A percentile compares a stretch with the other conserved stretches of the same genome.
phyloP scores from a whole-genome alignment of 495 filamentous ascomycete genomes.

The Neurospora intermedia region DNA sequence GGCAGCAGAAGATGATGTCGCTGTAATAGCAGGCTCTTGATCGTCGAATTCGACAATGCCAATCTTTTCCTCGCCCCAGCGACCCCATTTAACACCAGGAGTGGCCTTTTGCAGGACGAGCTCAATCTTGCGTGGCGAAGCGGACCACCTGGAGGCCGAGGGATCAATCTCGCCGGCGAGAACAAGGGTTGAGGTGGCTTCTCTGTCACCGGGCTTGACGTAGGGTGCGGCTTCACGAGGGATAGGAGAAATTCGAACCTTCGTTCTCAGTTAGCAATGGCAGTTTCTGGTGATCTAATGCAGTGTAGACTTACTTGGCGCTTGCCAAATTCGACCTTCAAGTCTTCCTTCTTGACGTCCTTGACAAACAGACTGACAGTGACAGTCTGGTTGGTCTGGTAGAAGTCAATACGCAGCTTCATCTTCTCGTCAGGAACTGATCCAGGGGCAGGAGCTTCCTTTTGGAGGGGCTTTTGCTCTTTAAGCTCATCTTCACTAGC shows the following conservation, averaged over 20 bases:
- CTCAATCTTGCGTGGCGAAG: constrained; percentile 79
- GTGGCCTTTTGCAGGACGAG: constrained; percentile 58
- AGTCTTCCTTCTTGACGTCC: constrained; percentile 23
- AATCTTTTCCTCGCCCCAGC: constrained; percentile 26
- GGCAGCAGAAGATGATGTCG: not conserved
- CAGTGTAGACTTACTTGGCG: constrained; percentile 14
- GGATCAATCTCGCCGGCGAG: constrained; percentile 58
- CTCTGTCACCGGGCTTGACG: constrained; percentile 16
- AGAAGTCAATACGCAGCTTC: constrained; percentile 26
- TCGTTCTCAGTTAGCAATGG: not conserved
- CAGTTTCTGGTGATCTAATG: not conserved
- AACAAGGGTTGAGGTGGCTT: constrained; percentile 48
- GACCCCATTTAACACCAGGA: constrained; percentile 63
- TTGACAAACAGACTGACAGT: constrained; percentile 30
- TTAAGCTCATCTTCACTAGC: constrained; percentile 10
- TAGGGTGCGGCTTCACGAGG: constrained; percentile 17
- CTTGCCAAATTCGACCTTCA: constrained; percentile 18
- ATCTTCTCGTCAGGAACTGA: constrained; percentile 20
- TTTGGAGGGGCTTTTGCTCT: constrained; percentile 12
- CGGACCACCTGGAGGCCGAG: constrained; percentile 44
- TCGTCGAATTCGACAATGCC: not conserved
- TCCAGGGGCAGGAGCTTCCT: constrained; percentile 4
- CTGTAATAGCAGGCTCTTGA: not conserved
- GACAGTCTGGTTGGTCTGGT: constrained; percentile 27
- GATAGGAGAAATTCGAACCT: constrained; percentile 18